Evolutionary conservation across 306 rosid genomes (phyloP), one percentile per base, ranked within the genome.

Genomic region (Geum urbanum): DNA sequence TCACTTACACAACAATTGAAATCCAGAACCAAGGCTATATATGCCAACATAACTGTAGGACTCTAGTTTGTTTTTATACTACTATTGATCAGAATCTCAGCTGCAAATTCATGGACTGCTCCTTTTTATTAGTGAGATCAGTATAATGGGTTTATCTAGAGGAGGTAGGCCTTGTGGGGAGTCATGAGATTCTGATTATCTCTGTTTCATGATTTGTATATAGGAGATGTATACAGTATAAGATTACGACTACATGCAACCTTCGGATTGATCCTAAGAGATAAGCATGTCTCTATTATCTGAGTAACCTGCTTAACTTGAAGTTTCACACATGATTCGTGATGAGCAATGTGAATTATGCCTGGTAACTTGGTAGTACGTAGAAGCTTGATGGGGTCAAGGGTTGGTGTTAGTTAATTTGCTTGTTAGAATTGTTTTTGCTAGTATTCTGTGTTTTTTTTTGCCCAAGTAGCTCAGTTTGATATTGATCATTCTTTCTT

Each of bases 251-350:
- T 72, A 46, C 69, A 62, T 69, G 59, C 62, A 27, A 59, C 72
- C 81, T 62, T 73, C 73, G 27, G 76, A 77, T 74, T 73, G 79
- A 70, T 78, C 75, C 41, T 75, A 66, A 74, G 60, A 78, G 78
- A 76, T 70, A 76, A 67, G 62, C 74, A 70, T 82, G 53, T 63
- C 44, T 73, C 44, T 24, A 51, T 40, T 67, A 37, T 69, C 43
- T 37, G 53, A 66, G 41, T 66, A 50, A 45, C 76, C 65, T 32
- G 6, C 68, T 54, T 71, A 59, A 48, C 61, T 57, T 39, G 45
- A 72, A 64, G 40, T 39, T 9, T 51, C 0, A 6, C 9, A 52
- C 32, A 62, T 71, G 15, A 5, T 32, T 58, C 16, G 16, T 72
- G 66, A 41, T 20, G 73, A n/a, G n/a, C n/a, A n/a, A n/a, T n/a